Percentiles rank a stretch among this genome's conserved stretches.
Evolutionary conservation across 2,329 filamentous ascomycete genomes (phyloP).

Genomic region (Phialophora chinensis): DNA sequence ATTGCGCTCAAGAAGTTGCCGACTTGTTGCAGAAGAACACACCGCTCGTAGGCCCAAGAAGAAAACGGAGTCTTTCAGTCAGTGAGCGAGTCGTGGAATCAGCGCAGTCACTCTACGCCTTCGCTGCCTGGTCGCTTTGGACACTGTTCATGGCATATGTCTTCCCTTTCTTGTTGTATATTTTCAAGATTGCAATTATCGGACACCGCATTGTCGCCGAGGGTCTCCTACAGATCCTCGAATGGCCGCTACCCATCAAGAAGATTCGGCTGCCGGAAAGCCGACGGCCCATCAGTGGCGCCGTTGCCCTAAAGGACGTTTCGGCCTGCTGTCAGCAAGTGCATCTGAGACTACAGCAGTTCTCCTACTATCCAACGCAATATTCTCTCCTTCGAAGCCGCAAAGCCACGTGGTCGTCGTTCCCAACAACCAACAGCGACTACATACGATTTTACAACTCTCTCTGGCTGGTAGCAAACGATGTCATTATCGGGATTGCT

Average conservation of each 20-base stretch:
- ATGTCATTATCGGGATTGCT: conserved; percentile 97
- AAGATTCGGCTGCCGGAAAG: conserved; percentile 31
- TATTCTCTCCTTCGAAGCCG: conserved; percentile 88
- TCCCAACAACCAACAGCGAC: conserved; percentile 92
- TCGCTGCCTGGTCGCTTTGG: conserved; percentile 52
- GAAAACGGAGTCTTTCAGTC: conserved; percentile 85
- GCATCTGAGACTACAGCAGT: conserved; percentile 95
- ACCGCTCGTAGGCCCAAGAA: conserved; percentile 78
- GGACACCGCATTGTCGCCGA: conserved; percentile 82
- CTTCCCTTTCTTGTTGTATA: conserved; percentile 73
- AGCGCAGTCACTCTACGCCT: conserved; percentile 70
- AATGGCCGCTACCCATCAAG: conserved; percentile 67
- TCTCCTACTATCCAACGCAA: conserved; percentile 98
- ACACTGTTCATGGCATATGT: conserved; percentile 76
- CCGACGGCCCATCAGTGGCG: conserved; percentile 61
- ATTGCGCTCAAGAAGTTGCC: conserved; percentile 91
- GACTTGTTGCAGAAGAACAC: conserved; percentile 87
- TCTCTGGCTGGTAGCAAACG: conserved; percentile 96
- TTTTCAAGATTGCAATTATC: conserved; percentile 80
- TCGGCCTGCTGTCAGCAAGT: conserved; percentile 97
- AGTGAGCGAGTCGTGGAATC: conserved; percentile 94
- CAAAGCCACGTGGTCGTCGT: conserved; percentile 92
- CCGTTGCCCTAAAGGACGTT: conserved; percentile 90
- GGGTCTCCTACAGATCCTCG: conserved; percentile 75
- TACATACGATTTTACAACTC: conserved; percentile 99